phyloP scores from a whole-genome alignment of 805 yeast genomes.

The Saturnispora serradocipensis region DNA sequence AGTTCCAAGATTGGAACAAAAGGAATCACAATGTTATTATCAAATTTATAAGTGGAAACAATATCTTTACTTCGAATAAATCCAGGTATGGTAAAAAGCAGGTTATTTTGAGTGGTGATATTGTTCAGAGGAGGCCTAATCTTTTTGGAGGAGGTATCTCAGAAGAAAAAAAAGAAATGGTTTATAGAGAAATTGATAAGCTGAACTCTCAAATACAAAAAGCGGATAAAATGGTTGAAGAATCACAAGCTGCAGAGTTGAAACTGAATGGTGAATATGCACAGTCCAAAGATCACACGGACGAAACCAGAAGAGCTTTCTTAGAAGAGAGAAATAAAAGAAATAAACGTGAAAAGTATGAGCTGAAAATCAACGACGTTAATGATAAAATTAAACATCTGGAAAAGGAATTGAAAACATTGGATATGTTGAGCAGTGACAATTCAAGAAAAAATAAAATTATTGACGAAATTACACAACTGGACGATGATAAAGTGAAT shows the following conservation, averaged over 20 bases:
- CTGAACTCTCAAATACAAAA: conserved; percentile 4
- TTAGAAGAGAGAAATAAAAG: not conserved
- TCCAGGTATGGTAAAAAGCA: conserved; percentile 62
- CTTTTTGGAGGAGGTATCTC: conserved; percentile 29
- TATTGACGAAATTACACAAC: not conserved
- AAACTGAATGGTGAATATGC: conserved; percentile 13
- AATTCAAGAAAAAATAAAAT: not conserved
- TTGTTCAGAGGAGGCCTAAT: conserved; percentile 48
- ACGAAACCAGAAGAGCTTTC: conserved; percentile 2
- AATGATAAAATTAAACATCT: not conserved
- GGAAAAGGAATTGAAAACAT: not conserved
- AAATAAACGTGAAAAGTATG: conserved; percentile 4
- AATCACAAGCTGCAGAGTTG: not conserved
- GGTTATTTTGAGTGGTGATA: conserved; percentile 51
- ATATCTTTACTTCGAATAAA: conserved; percentile 38
- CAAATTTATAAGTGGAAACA: conserved; percentile 53
- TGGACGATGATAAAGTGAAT: not conserved
- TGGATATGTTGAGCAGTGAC: not conserved
- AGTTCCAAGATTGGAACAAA: conserved; percentile 18
- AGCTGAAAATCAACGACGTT: not conserved
- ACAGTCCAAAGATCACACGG: conserved; percentile 8
- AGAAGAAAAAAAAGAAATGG: conserved; percentile 18
- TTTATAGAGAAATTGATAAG: conserved; percentile 13
- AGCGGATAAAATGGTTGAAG: not conserved
- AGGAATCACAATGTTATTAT: conserved; percentile 30